phyloP scores from a whole-genome alignment of 805 yeast genomes.

The Ascoidea asiatica region DNA sequence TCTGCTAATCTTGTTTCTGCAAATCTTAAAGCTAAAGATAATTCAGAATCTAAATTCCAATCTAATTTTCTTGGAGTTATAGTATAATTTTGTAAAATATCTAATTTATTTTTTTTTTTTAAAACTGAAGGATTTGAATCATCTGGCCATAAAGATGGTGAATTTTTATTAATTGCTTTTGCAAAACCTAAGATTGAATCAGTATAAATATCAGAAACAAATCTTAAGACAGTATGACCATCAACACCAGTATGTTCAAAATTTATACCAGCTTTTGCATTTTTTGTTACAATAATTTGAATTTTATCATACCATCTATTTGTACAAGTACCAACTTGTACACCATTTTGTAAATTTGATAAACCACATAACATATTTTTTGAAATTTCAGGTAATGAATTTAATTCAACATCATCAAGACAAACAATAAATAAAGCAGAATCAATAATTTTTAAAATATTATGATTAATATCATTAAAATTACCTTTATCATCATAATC shows the following conservation, averaged over 20 bases:
- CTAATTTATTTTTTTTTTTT: constrained; percentile 32
- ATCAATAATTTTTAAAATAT: constrained; percentile 65
- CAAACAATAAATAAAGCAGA: constrained; percentile 74
- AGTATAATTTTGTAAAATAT: constrained; percentile 31
- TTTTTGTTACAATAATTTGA: constrained; percentile 74
- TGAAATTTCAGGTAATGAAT: constrained; percentile 48
- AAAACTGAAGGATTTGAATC: constrained; percentile 44
- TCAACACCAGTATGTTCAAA: constrained; percentile 94
- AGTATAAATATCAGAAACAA: constrained; percentile 82
- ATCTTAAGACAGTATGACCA: constrained; percentile 84
- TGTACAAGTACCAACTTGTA: constrained; percentile 88
- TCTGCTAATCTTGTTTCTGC: constrained; percentile 86
- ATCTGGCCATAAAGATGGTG: constrained; percentile 16
- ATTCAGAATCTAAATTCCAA: constrained; percentile 72
- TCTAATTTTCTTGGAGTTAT: constrained; percentile 79
- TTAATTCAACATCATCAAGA: constrained; percentile 62
- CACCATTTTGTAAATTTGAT: constrained; percentile 64
- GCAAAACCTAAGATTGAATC: constrained; percentile 86
- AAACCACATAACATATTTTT: constrained; percentile 84
- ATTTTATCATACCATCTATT: constrained; percentile 92
- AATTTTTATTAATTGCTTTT: constrained; percentile 57
- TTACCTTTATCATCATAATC: constrained; percentile 19
- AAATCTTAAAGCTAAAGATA: constrained; percentile 69
- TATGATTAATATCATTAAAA: constrained; percentile 39
- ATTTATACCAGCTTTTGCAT: constrained; percentile 87